phyloP scores from a whole-genome alignment of 257 asterid species.

The Petrea volubilis region DNA sequence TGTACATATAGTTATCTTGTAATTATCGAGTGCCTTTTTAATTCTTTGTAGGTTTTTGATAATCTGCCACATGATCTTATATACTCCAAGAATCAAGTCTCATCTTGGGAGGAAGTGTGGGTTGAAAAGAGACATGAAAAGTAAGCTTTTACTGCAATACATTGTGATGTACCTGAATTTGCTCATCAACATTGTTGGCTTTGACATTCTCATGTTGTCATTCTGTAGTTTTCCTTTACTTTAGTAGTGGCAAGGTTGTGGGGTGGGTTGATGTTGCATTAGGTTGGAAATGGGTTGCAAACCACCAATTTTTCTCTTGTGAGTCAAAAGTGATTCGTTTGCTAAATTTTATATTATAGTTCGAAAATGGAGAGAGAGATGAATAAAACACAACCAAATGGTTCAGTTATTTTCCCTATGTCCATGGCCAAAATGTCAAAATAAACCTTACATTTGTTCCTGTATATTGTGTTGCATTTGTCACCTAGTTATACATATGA shows the following conservation, averaged over 20 bases:
- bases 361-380: neutral
- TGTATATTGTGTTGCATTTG: neutral
- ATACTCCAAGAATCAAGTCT: conserved; percentile 75
- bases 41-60: conserved; percentile 75
- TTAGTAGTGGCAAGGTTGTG: neutral
- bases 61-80: conserved; percentile 98
- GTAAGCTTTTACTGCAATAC: conserved; percentile 27
- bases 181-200: neutral
- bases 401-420: neutral
- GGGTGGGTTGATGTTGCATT: conserved; percentile 7
- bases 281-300: neutral
- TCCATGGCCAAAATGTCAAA: neutral
- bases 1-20: neutral
- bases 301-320: neutral
- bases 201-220: neutral
- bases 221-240: neutral
- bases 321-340: neutral
- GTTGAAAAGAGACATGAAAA: conserved; percentile 63
- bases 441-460: neutral
- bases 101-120: conserved; percentile 98
- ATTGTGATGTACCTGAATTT: neutral
- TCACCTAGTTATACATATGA: neutral
- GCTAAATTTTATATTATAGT: neutral
- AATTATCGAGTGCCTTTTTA: neutral
- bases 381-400: neutral